These are phyloP conservation scores for Fusarium xylarioides DNA, from an alignment of 2,329 filamentous ascomycete species.

Conservation along the genomic window DNA sequence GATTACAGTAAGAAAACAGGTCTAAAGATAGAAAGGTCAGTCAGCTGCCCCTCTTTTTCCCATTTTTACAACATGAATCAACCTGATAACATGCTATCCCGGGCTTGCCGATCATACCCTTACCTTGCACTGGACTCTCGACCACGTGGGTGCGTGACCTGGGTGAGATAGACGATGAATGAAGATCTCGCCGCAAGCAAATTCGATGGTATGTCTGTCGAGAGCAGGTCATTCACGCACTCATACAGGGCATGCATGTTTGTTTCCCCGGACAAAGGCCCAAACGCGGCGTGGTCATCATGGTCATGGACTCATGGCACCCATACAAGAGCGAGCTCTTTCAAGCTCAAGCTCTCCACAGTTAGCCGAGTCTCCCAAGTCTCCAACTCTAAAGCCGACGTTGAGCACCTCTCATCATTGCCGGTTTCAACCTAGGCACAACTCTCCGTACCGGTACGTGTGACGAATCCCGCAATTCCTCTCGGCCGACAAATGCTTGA, in stretches of 20 bases:
- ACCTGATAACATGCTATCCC: too few species aligned
- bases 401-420: not conserved
- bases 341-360: slow-evolving; percentile 32
- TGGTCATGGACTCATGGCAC: not conserved
- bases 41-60: too few species aligned
- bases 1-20: too few species aligned
- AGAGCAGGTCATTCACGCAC: not conserved
- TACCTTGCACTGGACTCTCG: slow-evolving; percentile 20
- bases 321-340: slow-evolving; percentile 5
- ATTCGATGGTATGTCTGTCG: not conserved
- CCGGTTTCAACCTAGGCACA: slow-evolving; percentile 5
- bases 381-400: slow-evolving; percentile 2
- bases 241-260: not conserved
- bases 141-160: slow-evolving; percentile 25
- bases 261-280: not conserved
- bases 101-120: too few species aligned
- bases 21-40: too few species aligned
- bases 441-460: not conserved
- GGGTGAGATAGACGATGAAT: not conserved
- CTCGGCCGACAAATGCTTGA: slow-evolving; percentile 35
- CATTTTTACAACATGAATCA: too few species aligned
- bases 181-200: not conserved
- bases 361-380: slow-evolving; percentile 21
- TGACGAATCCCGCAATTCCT: slow-evolving; percentile 19
- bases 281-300: not conserved